phyloP scores from a whole-genome alignment of 139 green algal species.

The Trebouxia sp. region DNA sequence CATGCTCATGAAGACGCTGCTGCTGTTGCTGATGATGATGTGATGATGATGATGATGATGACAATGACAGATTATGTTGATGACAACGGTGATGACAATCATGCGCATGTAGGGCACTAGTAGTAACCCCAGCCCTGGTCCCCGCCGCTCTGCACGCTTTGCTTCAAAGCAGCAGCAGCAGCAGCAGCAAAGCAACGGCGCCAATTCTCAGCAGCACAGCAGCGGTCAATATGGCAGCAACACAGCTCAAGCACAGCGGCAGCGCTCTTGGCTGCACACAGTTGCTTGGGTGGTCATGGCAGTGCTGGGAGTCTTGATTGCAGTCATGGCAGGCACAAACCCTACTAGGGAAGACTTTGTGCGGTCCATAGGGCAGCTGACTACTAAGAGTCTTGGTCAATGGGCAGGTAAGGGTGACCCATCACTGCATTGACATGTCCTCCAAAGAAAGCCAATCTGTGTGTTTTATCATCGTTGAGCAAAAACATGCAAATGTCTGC shows the following conservation, averaged over 20 bases:
- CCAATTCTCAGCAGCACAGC: not conserved
- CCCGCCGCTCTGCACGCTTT: slow-evolving; percentile 1
- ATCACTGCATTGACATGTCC: no score
- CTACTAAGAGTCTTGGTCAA: not conserved
- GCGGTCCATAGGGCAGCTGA: not conserved
- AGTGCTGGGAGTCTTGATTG: not conserved
- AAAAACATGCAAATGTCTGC: no score
- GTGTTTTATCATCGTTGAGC: no score
- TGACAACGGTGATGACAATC: not conserved
- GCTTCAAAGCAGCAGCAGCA: not conserved
- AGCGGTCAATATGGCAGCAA: not conserved
- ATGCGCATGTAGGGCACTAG: not conserved
- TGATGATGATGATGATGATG: no score
- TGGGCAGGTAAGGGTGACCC: not conserved
- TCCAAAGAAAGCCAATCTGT: no score
- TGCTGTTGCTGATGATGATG: no score
- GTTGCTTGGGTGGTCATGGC: not conserved
- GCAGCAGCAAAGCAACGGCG: not conserved
- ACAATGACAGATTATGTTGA: not conserved
- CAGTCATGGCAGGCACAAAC: slow-evolving; percentile 4
- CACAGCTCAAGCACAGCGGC: not conserved
- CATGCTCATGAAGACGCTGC: no score
- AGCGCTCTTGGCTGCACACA: not conserved
- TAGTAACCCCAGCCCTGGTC: not conserved
- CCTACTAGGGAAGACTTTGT: not conserved